Base-by-base conservation (phyloP, 1,284 basidiomycete genomes). In the Malassezia psittaci region DNA sequence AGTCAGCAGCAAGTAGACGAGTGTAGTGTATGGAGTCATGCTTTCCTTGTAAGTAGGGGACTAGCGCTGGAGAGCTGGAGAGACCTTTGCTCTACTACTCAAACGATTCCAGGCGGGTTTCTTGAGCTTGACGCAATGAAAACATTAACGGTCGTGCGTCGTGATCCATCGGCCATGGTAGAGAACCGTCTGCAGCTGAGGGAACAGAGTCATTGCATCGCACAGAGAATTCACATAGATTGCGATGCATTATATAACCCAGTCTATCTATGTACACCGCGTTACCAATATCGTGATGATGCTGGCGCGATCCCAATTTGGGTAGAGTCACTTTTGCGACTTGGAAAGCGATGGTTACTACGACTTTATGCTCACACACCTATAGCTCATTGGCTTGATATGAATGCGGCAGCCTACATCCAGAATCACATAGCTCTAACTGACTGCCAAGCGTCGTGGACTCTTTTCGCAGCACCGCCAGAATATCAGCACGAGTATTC, bases 321-420 rank as follows among this genome's bases (percentile, higher is more conserved):
- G 43, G 43, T 19, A 11, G 3, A 11, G 13, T 19, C 43, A 3
- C 9, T 11, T 5, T 45, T 54, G 12, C 52, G 16, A 10, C 24
- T 48, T 15, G 48, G 44, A 11, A 32, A 34, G n/a, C 47, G 42
- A n/a, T 55, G 53, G 53, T 33, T 45, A 15, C 32, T 32, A 13
- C 53, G 53, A n/a, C 11, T 55, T 11, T 48, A 55, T 44, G 53
- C 53, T 12, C 48, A 49, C 18, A 55, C 53, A 6, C 53, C 48
- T 7, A 24, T 55, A 9, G 41, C 32, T 2, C 11, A 29, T 33
- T 55, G 53, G 53, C 15, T 16, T 33, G 53, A 55, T 19, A 34
- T 38, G 16, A 16, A 37, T 19, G 46, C 34, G 12, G 38, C 24
- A 3, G 38, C 48, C 5, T 15, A 36, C 16, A 24, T 36, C 16